These are phyloP conservation scores for Parafenestella ontariensis DNA, from an alignment of 2,329 filamentous ascomycete genomes.

Conservation along the genomic window DNA sequence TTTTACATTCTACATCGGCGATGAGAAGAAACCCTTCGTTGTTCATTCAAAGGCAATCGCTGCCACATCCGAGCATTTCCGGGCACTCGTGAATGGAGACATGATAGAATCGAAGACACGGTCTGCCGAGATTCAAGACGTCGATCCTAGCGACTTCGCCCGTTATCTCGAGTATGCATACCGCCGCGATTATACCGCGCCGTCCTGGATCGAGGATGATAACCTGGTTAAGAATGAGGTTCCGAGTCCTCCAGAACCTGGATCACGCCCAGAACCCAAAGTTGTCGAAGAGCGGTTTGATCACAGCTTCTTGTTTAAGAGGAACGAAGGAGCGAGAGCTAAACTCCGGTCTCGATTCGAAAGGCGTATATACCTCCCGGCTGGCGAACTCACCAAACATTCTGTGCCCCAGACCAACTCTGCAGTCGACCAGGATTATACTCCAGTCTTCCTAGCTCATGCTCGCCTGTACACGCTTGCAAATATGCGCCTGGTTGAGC, in stretches of 20 bases:
- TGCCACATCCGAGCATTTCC: slow-evolving; percentile 21
- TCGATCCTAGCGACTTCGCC: slow-evolving; percentile 31
- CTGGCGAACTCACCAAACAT: too few species aligned
- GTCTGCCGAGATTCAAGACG: slow-evolving; percentile 21
- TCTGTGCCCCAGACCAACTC: slow-evolving; percentile 12
- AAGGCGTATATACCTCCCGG: too few species aligned
- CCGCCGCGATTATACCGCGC: slow-evolving; percentile 28
- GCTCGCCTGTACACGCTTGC: slow-evolving; percentile 40
- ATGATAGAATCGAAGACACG: slow-evolving; percentile 26
- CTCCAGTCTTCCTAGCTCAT: slow-evolving; percentile 35
- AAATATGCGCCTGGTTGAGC: slow-evolving; percentile 25
- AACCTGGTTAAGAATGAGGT: too few species aligned
- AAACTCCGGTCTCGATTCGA: too few species aligned
- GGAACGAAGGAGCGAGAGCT: too few species aligned
- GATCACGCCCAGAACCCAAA: too few species aligned
- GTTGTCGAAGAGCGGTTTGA: too few species aligned
- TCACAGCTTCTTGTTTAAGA: too few species aligned
- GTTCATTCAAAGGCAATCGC: slow-evolving; percentile 32
- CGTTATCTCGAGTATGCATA: slow-evolving; percentile 40
- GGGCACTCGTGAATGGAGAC: slow-evolving; percentile 26
- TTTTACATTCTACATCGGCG: slow-evolving; percentile 35
- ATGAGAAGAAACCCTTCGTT: slow-evolving; percentile 17
- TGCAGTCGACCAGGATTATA: slow-evolving; percentile 20
- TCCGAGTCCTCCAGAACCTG: too few species aligned
- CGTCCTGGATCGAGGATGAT: slow-evolving; percentile 6